These are phyloP conservation scores for Sphaerosporella brunnea DNA, from an alignment of 495 filamentous ascomycete genomes.

Conservation along the genomic window DNA sequence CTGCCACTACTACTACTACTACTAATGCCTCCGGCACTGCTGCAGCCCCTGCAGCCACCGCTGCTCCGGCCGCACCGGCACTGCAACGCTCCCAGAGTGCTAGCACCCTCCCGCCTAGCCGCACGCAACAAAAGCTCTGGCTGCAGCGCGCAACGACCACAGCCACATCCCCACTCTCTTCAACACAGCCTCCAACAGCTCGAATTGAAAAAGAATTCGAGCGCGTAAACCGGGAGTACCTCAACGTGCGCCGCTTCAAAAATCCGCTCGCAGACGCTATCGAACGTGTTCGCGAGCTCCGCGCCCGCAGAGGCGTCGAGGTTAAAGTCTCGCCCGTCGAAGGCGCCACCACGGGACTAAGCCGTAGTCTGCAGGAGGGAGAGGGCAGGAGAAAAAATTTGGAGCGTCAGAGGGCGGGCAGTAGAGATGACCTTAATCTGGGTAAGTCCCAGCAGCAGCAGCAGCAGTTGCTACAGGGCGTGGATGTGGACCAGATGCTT, in stretches of 20 bases:
- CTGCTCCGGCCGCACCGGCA: slow-evolving; percentile 9
- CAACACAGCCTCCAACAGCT: neutral
- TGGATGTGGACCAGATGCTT: neutral
- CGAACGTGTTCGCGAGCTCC: slow-evolving; percentile 34
- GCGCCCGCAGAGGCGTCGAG: slow-evolving; percentile 29
- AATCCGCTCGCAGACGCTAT: slow-evolving; percentile 45
- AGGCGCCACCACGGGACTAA: slow-evolving; percentile 26
- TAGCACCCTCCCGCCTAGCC: slow-evolving; percentile 26
- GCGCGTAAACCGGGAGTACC: slow-evolving; percentile 45
- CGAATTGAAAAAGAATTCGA: slow-evolving; percentile 38
- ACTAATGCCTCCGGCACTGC: slow-evolving; percentile 11
- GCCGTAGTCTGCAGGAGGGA: slow-evolving; percentile 29
- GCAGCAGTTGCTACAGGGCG: no score
- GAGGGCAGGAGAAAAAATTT: neutral
- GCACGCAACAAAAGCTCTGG: slow-evolving; percentile 55
- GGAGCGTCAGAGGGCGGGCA: neutral
- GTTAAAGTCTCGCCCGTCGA: slow-evolving; percentile 17
- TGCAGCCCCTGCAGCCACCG: slow-evolving; percentile 19
- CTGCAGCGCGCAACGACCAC: slow-evolving; percentile 47
- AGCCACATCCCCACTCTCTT: slow-evolving; percentile 18
- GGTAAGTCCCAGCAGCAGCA: neutral
- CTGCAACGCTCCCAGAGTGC: neutral
- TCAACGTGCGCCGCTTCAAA: slow-evolving; percentile 48
- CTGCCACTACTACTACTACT: slow-evolving; percentile 13
- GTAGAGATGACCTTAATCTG: neutral